Evolutionary conservation across 208 protist species (phyloP), one percentile per base, ranked within the genome.

Genomic region (Cochliopodium minus): DNA sequence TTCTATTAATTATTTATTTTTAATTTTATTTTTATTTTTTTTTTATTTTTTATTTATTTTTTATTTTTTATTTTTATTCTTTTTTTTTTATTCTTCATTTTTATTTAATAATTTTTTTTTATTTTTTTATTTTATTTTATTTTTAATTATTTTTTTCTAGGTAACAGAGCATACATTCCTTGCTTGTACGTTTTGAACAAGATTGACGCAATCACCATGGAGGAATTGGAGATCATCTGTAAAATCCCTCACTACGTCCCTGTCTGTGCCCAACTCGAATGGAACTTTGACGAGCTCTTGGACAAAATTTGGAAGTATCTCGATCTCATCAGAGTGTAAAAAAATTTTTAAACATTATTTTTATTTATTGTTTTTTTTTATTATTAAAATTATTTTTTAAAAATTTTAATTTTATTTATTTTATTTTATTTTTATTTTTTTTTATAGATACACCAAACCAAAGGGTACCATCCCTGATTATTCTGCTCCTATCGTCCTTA

Each of bases 381-480:
- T 48, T 40, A 2, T 42, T 47, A 33, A 39, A 5, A 7, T 20
- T 29, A 69, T 58, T 20, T 23, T 6, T 32, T 9, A 26, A 39
- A 9, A 7, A 15, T 65, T n/a, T 29, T 64, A 11, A 13, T 65
- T 61, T 5, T 53, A 10, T n/a, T 9, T 15, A 60, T 17, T n/a
- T 64, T 58, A 32, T 10, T 64, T 64, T 65, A 22, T 13, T 29
- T 65, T 64, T 65, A n/a, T 13, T 29, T 62, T 63, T 83, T n/a
- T n/a, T n/a, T n/a, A n/a, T n/a, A n/a, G n/a, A n/a, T n/a, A 96
- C 74, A 98, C 94, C 25, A 97, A 97, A 73, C 91, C 89, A 17
- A 79, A 86, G 47, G 91, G 91, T 20, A 83, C 91, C 67, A 81
- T 94, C 54, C 87, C 91, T 5, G 94, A 98, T 76, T 98, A 96